phyloP scores from a whole-genome alignment of 164 flowering plant genomes.

The Protea cynaroides region DNA sequence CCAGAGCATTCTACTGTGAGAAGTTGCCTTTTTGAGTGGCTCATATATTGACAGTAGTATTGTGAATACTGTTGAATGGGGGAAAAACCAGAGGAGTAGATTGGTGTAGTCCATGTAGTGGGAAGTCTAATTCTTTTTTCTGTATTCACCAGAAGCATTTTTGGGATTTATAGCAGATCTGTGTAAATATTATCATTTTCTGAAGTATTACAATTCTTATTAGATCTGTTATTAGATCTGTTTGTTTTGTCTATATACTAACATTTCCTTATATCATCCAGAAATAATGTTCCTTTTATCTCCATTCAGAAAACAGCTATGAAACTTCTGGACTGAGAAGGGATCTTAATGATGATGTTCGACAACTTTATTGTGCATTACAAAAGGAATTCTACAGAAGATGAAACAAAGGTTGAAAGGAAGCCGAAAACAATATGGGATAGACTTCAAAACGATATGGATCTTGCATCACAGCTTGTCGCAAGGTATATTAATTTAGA shows the following conservation, averaged over 20 bases:
- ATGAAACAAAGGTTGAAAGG: conserved; percentile 28
- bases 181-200: neutral
- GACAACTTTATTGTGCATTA: conserved; percentile 75
- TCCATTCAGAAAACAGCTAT: conserved; percentile 56
- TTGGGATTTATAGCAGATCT: neutral
- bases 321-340: conserved; percentile 88
- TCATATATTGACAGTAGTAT: neutral
- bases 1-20: neutral
- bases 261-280: conserved; percentile 24
- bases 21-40: neutral
- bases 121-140: neutral
- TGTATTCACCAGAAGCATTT: neutral
- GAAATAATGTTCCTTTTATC: conserved; percentile 73
- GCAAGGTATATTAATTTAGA: conserved; percentile 68
- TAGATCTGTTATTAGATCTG: neutral
- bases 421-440: conserved; percentile 38
- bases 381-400: conserved; percentile 53
- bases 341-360: conserved; percentile 52
- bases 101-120: neutral
- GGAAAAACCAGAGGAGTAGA: neutral
- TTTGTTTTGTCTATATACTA: conserved; percentile 9
- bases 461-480: conserved; percentile 85
- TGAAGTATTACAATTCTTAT: neutral
- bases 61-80: neutral
- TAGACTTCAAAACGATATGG: conserved; percentile 33